Base-by-base conservation (phyloP, 2,329 filamentous ascomycete genomes). In the Bipolaris cookei region DNA sequence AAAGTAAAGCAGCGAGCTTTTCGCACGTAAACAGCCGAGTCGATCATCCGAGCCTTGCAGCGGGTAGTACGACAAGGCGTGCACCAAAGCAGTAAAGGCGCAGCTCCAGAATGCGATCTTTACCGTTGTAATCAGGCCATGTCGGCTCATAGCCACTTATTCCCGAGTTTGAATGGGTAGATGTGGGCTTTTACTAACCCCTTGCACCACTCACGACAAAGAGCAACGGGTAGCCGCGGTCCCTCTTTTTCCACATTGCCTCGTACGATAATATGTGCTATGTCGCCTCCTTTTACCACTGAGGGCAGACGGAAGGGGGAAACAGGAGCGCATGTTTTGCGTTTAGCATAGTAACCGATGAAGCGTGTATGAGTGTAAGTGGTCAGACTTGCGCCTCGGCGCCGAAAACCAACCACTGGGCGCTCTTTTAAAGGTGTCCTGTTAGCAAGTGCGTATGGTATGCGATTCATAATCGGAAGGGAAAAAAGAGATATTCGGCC, bases 11-110 rank as follows among this genome's bases (percentile, higher is more conserved):
- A 32, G 25, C n/a, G 25, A 10, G 23, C 38, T 11, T 35, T 32
- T 28, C 11, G 30, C 30, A 44, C 42, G 39, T 30, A 45, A 37
- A 21, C 18, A 43, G 41, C 16, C 7, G 3, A 38, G 50, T 39
- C 46, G 50, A 57, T 57, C 43, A 57, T 57, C 44, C 50, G 54
- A 57, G 54, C n/a, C 38, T 23, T 49, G 54, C 54, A 57, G 51
- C 54, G 25, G 2, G 20, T 28, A 54, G 50, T 44, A 42, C 25
- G 32, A 32, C 51, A 44, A 11, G 37, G 30, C 30, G 23, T 20
- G 13, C 14, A 43, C 50, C n/a, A 56, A 48, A 47, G 43, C 43
- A 43, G 54, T 39, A 16, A 56, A 32, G 41, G 8, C 13, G 35
- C 21, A 28, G 46, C 32, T 42, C 30, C 43, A 38, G 44, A 48